A percentile compares a stretch with the other conserved stretches of the same genome.
phyloP scores from a whole-genome alignment of 331 rosid genomes.

The Rosa hybrid region DNA sequence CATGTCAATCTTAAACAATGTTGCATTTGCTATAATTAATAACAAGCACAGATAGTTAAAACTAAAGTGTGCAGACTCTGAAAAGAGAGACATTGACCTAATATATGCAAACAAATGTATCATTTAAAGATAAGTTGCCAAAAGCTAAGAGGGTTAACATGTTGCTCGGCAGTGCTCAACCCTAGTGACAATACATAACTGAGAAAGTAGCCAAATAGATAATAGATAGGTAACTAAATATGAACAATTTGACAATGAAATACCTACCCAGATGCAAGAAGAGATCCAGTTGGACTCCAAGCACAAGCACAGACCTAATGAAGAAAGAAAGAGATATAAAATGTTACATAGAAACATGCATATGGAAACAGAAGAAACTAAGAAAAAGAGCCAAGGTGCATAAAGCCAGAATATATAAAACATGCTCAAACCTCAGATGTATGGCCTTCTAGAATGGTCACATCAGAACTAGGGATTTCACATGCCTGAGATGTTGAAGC shows the following conservation, averaged over 20 bases:
- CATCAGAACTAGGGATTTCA: conserved; percentile 80
- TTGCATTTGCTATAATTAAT: neutral
- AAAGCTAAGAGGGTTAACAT: neutral
- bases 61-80: neutral
- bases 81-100: neutral
- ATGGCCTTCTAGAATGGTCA: conserved; percentile 92
- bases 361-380: conserved; percentile 15
- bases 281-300: conserved; percentile 93
- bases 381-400: neutral
- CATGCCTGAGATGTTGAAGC: conserved; percentile 55
- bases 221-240: neutral
- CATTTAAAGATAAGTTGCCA: neutral
- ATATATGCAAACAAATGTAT: neutral
- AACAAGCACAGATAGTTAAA: neutral
- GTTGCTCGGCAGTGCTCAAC: neutral
- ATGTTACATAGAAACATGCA: conserved; percentile 18
- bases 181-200: neutral
- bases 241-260: conserved; percentile 14
- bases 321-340: conserved; percentile 28
- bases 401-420: conserved; percentile 17
- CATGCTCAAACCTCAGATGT: conserved; percentile 74
- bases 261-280: conserved; percentile 94
- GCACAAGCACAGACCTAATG: conserved; percentile 96
- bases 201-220: neutral
- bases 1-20: neutral